phyloP scores from a whole-genome alignment of 305 asterid species.

The Fraxinus latifolia region DNA sequence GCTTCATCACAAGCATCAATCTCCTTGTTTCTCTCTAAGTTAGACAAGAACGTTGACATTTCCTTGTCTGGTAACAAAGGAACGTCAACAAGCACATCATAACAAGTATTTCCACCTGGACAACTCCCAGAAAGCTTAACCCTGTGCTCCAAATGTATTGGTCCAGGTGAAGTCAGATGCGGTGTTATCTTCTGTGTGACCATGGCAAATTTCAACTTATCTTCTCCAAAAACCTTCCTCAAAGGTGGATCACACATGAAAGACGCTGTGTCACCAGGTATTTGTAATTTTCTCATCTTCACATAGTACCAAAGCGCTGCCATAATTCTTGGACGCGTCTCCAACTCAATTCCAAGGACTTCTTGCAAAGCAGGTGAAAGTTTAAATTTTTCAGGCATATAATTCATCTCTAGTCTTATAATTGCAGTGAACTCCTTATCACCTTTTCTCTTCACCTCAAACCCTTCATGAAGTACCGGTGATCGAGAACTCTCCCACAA shows the following conservation, averaged over 20 bases:
- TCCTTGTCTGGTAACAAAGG: slow-evolving; percentile 59
- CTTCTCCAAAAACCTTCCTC: slow-evolving; percentile 83
- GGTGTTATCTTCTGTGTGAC: slow-evolving; percentile 65
- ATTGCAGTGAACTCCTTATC: slow-evolving; percentile 81
- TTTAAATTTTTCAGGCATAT: slow-evolving; percentile 68
- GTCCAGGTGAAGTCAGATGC: slow-evolving; percentile 71
- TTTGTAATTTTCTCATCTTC: slow-evolving; percentile 60
- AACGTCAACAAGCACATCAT: slow-evolving; percentile 74
- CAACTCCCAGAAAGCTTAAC: slow-evolving; percentile 72
- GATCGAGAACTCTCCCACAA: slow-evolving; percentile 87
- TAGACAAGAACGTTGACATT: slow-evolving; percentile 47
- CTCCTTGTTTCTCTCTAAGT: slow-evolving; percentile 53
- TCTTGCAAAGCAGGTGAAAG: slow-evolving; percentile 74
- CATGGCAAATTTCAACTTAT: slow-evolving; percentile 68
- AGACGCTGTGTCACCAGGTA: slow-evolving; percentile 67
- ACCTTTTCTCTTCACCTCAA: slow-evolving; percentile 89
- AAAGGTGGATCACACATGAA: slow-evolving; percentile 78
- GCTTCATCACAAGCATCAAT: slow-evolving; percentile 64
- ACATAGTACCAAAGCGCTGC: slow-evolving; percentile 81
- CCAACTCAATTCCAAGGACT: slow-evolving; percentile 82
- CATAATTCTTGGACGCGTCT: slow-evolving; percentile 65
- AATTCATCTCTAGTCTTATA: slow-evolving; percentile 82
- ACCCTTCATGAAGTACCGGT: slow-evolving; percentile 66
- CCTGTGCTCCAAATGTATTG: slow-evolving; percentile 82
- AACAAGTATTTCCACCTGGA: slow-evolving; percentile 81